phyloP scores from a whole-genome alignment of 208 protist species.

The Leishmania arabica region DNA sequence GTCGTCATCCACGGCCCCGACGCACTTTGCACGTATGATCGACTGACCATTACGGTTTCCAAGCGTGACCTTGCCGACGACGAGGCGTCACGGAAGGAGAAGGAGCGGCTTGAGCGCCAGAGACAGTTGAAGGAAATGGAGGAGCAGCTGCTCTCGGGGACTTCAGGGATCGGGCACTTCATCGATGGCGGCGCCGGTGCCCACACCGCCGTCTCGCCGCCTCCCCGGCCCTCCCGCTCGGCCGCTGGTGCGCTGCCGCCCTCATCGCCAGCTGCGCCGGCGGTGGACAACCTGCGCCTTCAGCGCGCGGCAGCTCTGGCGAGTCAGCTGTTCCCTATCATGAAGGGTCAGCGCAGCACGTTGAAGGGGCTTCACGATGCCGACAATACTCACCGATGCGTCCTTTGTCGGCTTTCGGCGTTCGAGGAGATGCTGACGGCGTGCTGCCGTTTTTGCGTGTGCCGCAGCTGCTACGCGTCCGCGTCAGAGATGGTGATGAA shows the following conservation, averaged over 20 bases:
- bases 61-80: conserved; percentile 67
- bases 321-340: conserved; percentile 59
- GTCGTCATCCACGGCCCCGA: conserved; percentile 23
- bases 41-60: conserved; percentile 64
- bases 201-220: neutral
- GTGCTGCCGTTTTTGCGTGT: conserved; percentile 70
- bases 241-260: conserved; percentile 2
- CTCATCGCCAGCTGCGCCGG: neutral
- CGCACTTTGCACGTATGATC: conserved; percentile 67
- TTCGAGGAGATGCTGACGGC: conserved; percentile 40
- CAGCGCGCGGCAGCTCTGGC: conserved; percentile 56
- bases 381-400: conserved; percentile 47
- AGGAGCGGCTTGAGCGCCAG: conserved; percentile 38
- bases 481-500: conserved; percentile 66
- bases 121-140: conserved; percentile 48
- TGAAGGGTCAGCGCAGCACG: conserved; percentile 27
- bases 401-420: conserved; percentile 62
- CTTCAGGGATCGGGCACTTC: neutral
- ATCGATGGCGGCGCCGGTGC: neutral
- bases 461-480: conserved; percentile 49
- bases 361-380: conserved; percentile 16
- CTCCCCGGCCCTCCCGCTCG: neutral
- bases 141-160: conserved; percentile 32
- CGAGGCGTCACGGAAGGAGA: conserved; percentile 25
- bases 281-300: conserved; percentile 39